Evolutionary conservation across 176 grass and related monocot genomes (phyloP).

Genomic region (Zoysia japonica): DNA sequence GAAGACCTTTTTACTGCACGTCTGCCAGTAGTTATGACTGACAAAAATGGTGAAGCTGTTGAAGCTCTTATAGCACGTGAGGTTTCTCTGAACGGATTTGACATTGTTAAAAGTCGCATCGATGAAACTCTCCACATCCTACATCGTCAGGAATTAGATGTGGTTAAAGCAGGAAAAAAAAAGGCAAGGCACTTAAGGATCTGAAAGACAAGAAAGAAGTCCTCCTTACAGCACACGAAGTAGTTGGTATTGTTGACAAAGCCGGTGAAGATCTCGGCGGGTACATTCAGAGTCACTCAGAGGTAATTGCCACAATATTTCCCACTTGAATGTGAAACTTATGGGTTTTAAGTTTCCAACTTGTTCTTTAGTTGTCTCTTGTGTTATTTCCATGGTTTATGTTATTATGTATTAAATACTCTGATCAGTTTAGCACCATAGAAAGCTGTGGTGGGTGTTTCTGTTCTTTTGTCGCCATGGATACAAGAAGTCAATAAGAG

Average conservation of each 20-base stretch:
- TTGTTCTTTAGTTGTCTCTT: background rate
- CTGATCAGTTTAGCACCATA: no score
- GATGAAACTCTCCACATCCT: background rate
- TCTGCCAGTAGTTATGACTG: background rate
- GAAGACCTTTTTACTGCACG: slow-evolving; percentile 2
- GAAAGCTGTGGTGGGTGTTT: no score
- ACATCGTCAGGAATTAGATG: background rate
- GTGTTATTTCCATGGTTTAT: background rate
- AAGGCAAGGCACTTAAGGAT: background rate
- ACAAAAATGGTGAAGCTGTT: slow-evolving; percentile 2
- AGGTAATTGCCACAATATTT: background rate
- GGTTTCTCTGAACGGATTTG: slow-evolving; percentile 5
- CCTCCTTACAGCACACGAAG: background rate
- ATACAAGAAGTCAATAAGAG: no score
- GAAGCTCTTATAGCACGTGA: no score
- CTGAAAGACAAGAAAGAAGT: background rate
- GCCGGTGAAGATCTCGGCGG: background rate
- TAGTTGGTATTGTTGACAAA: background rate
- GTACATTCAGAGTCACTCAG: background rate
- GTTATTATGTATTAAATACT: slow-evolving; percentile 20
- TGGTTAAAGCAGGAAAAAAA: background rate
- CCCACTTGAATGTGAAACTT: no score
- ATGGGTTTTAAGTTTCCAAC: background rate
- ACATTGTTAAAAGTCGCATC: background rate
- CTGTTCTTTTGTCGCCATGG: no score